Conservation (phyloP, 2,329 filamentous ascomycete species). For the Beauveria sp. region DNA sequence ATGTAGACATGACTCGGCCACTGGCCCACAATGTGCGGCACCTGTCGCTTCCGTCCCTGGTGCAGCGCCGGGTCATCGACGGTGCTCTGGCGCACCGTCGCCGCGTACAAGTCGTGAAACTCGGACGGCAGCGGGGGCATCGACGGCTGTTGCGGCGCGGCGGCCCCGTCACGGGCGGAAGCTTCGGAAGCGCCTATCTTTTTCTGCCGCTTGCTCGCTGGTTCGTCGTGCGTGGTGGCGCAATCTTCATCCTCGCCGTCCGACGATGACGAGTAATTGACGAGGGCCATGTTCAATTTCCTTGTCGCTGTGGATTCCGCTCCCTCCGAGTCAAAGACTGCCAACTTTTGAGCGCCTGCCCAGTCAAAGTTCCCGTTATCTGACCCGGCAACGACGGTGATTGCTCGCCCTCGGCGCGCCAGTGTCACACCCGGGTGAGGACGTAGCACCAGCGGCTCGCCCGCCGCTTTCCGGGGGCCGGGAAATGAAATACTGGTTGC, state of each 20-base stretch:
- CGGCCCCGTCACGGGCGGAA: background rate
- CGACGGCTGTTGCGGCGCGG: slow-evolving; percentile 9
- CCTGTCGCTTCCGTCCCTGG: slow-evolving; percentile 72
- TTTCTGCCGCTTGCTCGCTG: background rate
- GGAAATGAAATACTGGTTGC: background rate
- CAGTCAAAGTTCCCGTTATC: too few species aligned
- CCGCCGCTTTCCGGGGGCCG: background rate
- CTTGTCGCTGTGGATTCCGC: too few species aligned
- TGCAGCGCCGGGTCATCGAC: slow-evolving; percentile 79
- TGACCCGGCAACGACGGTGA: too few species aligned
- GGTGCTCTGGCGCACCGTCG: slow-evolving; percentile 67
- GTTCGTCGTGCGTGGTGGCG: background rate
- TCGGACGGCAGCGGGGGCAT: slow-evolving; percentile 64
- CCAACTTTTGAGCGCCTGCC: background rate
- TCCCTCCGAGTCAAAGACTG: background rate
- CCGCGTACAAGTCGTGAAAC: slow-evolving; percentile 87
- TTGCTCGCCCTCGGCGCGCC: background rate
- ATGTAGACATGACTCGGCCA: slow-evolving; percentile 92
- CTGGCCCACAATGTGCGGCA: slow-evolving; percentile 77
- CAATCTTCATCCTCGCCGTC: slow-evolving; percentile 13
- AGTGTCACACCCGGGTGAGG: background rate
- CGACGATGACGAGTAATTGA: slow-evolving; percentile 51
- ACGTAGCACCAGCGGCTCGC: background rate
- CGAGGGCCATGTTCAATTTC: slow-evolving; percentile 45
- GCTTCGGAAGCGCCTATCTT: background rate